These are phyloP conservation scores for Micractinium sp. DNA, from an alignment of 139 green algal genomes.

Conservation along the genomic window DNA sequence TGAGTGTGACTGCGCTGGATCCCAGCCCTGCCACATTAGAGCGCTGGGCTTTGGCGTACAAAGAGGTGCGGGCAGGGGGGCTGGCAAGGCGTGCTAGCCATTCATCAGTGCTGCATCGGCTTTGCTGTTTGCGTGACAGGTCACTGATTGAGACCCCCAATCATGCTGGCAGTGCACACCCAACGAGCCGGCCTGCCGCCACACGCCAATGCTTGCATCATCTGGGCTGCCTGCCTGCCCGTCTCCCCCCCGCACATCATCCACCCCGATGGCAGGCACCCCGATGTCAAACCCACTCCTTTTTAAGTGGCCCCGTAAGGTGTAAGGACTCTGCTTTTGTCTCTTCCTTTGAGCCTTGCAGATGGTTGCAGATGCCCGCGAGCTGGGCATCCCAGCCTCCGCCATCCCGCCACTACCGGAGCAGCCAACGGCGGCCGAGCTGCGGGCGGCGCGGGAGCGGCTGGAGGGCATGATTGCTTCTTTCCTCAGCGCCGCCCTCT, in stretches of 20 bases:
- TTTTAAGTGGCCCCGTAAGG: neutral
- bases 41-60: conserved; percentile 24
- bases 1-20: neutral
- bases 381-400: conserved; percentile 36
- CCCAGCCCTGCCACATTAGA: conserved; percentile 4
- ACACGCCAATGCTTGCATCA: neutral
- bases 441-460: conserved; percentile 10
- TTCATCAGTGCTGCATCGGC: neutral
- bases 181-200: too few relatives aligned
- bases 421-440: neutral
- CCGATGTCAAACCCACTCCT: neutral
- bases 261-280: too few relatives aligned
- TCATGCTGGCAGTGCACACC: too few relatives aligned
- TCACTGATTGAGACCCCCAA: neutral
- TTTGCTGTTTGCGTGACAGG: neutral
- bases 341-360: neutral
- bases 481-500: conserved; percentile 32
- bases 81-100: neutral
- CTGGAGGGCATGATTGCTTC: conserved; percentile 26
- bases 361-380: conserved; percentile 30
- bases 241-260: neutral
- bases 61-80: neutral
- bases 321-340: neutral
- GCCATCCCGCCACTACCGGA: conserved; percentile 23
- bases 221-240: neutral